These are phyloP conservation scores for Termitomyces sp. DNA, from an alignment of 768 basidiomycete species.

Conservation along the genomic window DNA sequence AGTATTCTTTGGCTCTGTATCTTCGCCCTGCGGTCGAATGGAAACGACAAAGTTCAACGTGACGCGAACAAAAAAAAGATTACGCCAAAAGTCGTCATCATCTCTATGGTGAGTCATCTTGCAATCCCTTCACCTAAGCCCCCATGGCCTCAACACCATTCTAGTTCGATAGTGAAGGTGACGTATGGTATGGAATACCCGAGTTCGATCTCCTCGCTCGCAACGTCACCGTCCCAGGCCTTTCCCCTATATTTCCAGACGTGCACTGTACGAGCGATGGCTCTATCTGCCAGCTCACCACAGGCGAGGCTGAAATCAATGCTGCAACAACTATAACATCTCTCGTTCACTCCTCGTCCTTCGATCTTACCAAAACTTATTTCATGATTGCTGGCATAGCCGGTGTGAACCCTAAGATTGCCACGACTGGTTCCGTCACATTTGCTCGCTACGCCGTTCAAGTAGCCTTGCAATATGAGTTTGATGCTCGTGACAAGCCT, in stretches of 20 bases:
- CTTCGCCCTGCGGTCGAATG: background rate
- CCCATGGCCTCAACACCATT: background rate
- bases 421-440: slow-evolving; percentile 8
- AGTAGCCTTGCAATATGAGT: slow-evolving; percentile 9
- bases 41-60: background rate
- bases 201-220: slow-evolving; percentile 9
- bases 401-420: slow-evolving; percentile 8
- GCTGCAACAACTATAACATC: slow-evolving; percentile 11
- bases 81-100: slow-evolving; percentile 8
- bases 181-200: slow-evolving; percentile 10
- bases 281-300: slow-evolving; percentile 7
- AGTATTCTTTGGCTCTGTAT: slow-evolving; percentile 4
- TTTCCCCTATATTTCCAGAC: slow-evolving; percentile 9
- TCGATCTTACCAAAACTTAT: slow-evolving; percentile 7
- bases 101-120: slow-evolving; percentile 7
- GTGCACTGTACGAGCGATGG: slow-evolving; percentile 7
- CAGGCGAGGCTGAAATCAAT: slow-evolving; percentile 11
- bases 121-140: background rate
- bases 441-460: slow-evolving; percentile 11
- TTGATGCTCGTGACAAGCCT: slow-evolving; percentile 11
- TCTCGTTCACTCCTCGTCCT: slow-evolving; percentile 4
- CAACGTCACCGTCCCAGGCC: slow-evolving; percentile 9
- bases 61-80: background rate
- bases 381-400: slow-evolving; percentile 11
- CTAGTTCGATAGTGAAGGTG: slow-evolving; percentile 10